Evolutionary conservation across 2,329 filamentous ascomycete species (phyloP), one percentile per base, ranked within the genome.

Genomic region (Dactylellina parvicollis): DNA sequence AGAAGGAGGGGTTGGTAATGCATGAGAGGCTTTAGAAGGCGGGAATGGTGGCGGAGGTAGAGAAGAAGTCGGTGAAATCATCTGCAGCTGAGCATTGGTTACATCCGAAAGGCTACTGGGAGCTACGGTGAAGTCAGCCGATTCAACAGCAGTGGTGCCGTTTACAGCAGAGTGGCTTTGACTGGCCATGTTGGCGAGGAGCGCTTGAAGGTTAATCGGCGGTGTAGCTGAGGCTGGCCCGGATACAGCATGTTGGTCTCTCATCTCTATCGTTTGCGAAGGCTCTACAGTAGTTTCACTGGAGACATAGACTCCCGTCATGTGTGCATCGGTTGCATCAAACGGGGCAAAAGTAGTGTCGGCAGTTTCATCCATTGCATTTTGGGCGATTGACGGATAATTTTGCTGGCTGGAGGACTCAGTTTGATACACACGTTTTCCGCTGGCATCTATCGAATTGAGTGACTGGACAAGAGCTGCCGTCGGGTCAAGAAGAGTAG

Each of bases 1-100:
- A 76, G 76, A 54, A 76, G 78, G 76, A 77, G 80, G 44, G 77
- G 77, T 61, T 77, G 77, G 77, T 52, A 77, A 70, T 49, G 75
- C 70, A 60, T 54, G 52, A 16, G 59, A 36, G 16, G 34, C 28
- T 30, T 72, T 72, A 24, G 56, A 18, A n/a, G 59, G 18, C 20
- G 50, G 67, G 9, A 59, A 50, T 7, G 67, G 28, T 16, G 44
- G 42, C 16, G 26, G 24, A 28, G 50, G 67, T 2, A 50, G 57
- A 16, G 49, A 36, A 14, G 38, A 38, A 32, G 38, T 69, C n/a
- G 67, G 67, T 10, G 66, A 71, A 34, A 34, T 38, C 26, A 64
- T 56, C 1, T 32, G 18, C 28, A 56, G 66, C 8, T 55, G 24
- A 28, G 38, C 20, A 49, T 14, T 61, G 16, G 42, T 26, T 46